Evolutionary conservation across 352 stramenopile species (phyloP), one percentile per base, ranked within the genome.

Genomic region (Phytophthora boehmeriae): DNA sequence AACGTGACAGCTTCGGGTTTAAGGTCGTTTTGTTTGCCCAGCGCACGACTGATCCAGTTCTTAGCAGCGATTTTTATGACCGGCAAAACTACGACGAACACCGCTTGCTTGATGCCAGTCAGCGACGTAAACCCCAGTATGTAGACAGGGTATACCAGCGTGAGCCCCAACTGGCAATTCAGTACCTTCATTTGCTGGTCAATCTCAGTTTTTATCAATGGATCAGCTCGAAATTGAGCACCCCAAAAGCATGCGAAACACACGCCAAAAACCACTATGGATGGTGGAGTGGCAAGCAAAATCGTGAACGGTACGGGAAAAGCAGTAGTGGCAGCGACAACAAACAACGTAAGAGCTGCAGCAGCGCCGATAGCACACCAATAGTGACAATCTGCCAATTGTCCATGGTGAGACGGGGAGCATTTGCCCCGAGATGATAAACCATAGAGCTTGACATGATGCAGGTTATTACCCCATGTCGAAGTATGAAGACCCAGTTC

Each of bases 401-500:
- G 9, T 55, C 64, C 9, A 69, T 27, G 4, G 42, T 20, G 8
- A 69, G 41, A 10, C 23, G 54, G 19, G 54, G 54, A 1, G 53
- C 20, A 38, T 57, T 64, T 14, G 22, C 48, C 36, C 54, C 61
- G 39, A 69, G 54, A 55, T 63, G 54, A 38, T 56, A 48, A 2
- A 65, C 17, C 54, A 69, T 30, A 0, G 47, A 64, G 1, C 54
- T 41, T 30, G 57, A 47, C 44, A 69, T 56, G 16, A 64, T 16
- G 1, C 44, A 9, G 1, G 48, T 43, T 8, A 69, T 48, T 14
- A 59, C 47, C 4, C 54, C 36, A 8, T 54, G 59, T 13, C 54
- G 61, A 9, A 69, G 8, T 8, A 69, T 10, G 47, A 64, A 69
- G 5, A 69, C 54, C 54, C 47, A 65, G 11, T 64, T 69, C 0